Evolutionary conservation across 2,329 filamentous ascomycete genomes (phyloP).

Genomic region (Mycosphaerella sp.): DNA sequence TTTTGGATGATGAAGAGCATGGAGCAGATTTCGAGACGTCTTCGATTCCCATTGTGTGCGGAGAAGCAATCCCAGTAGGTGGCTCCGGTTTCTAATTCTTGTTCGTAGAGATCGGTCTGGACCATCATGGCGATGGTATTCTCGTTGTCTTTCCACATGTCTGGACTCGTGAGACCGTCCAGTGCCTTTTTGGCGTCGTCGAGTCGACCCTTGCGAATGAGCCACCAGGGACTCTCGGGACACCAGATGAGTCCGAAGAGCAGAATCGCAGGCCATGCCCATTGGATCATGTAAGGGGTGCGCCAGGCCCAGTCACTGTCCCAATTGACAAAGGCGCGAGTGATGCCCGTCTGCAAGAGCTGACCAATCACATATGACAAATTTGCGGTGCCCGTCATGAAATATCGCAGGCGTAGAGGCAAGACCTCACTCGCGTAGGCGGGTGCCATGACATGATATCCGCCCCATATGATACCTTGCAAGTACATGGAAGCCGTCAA

Average conservation of each 20-base stretch:
- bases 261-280: conserved; percentile 30
- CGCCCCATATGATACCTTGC: conserved; percentile 51
- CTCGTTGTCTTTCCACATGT: conserved; percentile 16
- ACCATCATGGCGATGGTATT: conserved; percentile 1
- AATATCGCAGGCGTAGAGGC: conserved; percentile 49
- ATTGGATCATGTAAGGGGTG: conserved; percentile 37
- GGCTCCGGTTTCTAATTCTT: conserved; percentile 43
- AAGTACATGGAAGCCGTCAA: conserved; percentile 50
- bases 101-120: conserved; percentile 47
- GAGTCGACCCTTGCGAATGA: conserved; percentile 28
- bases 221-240: conserved; percentile 31
- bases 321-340: conserved; percentile 19
- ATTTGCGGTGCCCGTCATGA: conserved; percentile 53
- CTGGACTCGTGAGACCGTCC: conserved; percentile 4
- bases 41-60: neutral
- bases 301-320: conserved; percentile 33
- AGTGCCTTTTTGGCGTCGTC: conserved; percentile 25
- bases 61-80: conserved; percentile 48
- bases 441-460: conserved; percentile 47
- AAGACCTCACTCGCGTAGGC: conserved; percentile 62
- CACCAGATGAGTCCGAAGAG: conserved; percentile 16
- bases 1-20: conserved; percentile 4
- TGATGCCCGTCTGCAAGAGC: conserved; percentile 40
- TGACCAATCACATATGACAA: conserved; percentile 42
- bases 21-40: conserved; percentile 1